Conservation (phyloP, 106 monocot species). For the Dioscorea dumetorum region DNA sequence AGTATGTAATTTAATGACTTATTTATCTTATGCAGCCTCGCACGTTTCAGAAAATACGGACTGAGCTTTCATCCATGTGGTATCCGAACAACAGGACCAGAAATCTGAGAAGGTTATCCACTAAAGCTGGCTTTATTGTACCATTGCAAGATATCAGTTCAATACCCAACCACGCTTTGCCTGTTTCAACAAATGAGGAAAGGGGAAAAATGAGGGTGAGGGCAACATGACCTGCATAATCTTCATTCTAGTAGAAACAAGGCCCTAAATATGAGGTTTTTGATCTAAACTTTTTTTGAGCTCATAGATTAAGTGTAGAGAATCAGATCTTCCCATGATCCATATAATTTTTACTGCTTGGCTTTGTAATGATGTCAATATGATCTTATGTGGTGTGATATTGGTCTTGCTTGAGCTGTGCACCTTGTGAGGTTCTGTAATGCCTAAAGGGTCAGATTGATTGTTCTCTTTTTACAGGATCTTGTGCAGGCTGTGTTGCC, state of each 20-base stretch:
- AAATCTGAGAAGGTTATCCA: constrained; percentile 41
- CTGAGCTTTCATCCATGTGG: constrained; percentile 92
- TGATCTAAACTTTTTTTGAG: too few relatives aligned
- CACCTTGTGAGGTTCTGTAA: too few relatives aligned
- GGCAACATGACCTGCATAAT: not conserved
- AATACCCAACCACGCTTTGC: constrained; percentile 19
- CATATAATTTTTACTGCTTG: too few relatives aligned
- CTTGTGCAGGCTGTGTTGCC: constrained; percentile 85
- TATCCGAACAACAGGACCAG: constrained; percentile 35
- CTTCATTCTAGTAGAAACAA: not conserved
- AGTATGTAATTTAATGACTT: not conserved
- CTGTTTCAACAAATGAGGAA: constrained; percentile 21
- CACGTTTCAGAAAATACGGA: constrained; percentile 54
- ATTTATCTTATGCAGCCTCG: constrained; percentile 46
- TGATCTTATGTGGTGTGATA: too few relatives aligned
- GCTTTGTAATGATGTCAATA: too few relatives aligned
- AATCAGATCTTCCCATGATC: too few relatives aligned
- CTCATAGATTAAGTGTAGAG: too few relatives aligned
- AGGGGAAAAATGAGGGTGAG: constrained; percentile 48
- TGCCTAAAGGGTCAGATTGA: too few relatives aligned
- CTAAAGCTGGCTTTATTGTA: constrained; percentile 28
- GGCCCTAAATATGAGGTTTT: not conserved
- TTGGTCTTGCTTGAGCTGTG: too few relatives aligned
- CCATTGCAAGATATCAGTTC: constrained; percentile 16
- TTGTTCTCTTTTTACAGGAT: constrained; percentile 43